Evolutionary conservation across 2,329 filamentous ascomycete genomes (phyloP), one percentile per base, ranked within the genome.

Genomic region (Thelonectria blattea): DNA sequence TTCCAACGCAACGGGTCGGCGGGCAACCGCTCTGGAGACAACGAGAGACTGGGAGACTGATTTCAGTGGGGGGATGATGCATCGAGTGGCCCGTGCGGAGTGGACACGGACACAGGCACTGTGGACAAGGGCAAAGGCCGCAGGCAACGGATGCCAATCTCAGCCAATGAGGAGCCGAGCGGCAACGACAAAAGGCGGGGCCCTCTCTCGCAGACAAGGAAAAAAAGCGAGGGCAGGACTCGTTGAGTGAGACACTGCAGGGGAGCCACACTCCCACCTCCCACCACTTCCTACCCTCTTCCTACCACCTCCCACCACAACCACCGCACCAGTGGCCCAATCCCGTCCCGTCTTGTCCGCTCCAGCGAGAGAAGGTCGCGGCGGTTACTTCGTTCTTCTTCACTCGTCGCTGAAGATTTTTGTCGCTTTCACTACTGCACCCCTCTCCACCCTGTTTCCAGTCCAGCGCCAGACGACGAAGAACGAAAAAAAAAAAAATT

Each of bases 241-340:
- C 42, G 17, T 45, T 22, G 42, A 37, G 15, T 37, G 15, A 45
- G 34, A 15, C 34, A 15, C 7, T 37, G 34, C 34, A 37, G 34
- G 34, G 15, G 51, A 34, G 45, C 52, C 52, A 55, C 52, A n/a
- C 24, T 55, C 24, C 52, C 27, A 55, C 52, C 24, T 55, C 43
- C 45, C 43, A 55, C 52, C 52, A 49, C 12, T 24, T 24, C 6
- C 22, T 24, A 24, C 22, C 22, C n/a, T n/a, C n/a, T n/a, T 24
- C 22, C 46, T 30, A 30, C 27, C 27, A 55, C 52, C 24, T 55
- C 43, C 45, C 43, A 55, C 52, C 52, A 49, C 12, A 48, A 55
- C 45, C 52, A 55, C 52, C 52, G 52, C 52, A 55, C 20, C 56
- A 42, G 56, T 41, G 56, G 49, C 24, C 47, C 52, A 55, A 45